Evolutionary conservation across 2,329 filamentous ascomycete genomes (phyloP), one percentile per base, ranked within the genome.

Genomic region (Sclerotinia nivalis): DNA sequence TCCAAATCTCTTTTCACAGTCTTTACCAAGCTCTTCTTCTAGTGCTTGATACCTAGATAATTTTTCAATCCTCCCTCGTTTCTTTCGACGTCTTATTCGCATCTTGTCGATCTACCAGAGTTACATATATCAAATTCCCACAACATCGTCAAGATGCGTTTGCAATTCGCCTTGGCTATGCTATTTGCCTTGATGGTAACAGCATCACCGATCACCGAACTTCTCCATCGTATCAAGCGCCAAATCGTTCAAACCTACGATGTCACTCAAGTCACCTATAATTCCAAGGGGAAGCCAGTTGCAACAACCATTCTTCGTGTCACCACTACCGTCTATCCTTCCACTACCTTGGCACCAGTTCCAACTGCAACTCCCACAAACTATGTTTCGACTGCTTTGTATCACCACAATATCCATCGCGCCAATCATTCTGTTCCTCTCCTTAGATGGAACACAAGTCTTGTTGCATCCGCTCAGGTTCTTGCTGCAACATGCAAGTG

Each of bases 401-500:
- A 69, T 47, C 67, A 69, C 61, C 68, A 69, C 54, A 69, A 69
- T 37, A 69, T 66, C 15, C 68, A 69, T 49, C 68, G 68, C n/a
- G 34, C 52, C 52, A 69, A 69, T 50, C 68, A 69, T 31, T 69
- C 68, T n/a, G 68, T 66, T 20, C 68, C 68, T 49, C 34, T 59
- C 8, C 54, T 69, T 2, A 54, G 50, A 20, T 69, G 68, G 68
- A 52, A 69, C 40, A 56, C 49, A 47, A 65, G n/a, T 2, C 59
- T 69, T 37, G 67, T 69, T 45, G 67, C 67, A 65, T 69, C 67
- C 59, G 67, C 67, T 40, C 25, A 69, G 18, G 67, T 69, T 54
- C 59, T 69, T 55, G 67, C 67, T 69, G 67, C 59, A 69, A 69
- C 67, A 65, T 69, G 67, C 59, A 62, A 69, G 49, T 69, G 67